Evolutionary conservation across 352 stramenopile genomes (phyloP), one percentile per base, ranked within the genome.

Genomic region (Pythium vanterpoolii): DNA sequence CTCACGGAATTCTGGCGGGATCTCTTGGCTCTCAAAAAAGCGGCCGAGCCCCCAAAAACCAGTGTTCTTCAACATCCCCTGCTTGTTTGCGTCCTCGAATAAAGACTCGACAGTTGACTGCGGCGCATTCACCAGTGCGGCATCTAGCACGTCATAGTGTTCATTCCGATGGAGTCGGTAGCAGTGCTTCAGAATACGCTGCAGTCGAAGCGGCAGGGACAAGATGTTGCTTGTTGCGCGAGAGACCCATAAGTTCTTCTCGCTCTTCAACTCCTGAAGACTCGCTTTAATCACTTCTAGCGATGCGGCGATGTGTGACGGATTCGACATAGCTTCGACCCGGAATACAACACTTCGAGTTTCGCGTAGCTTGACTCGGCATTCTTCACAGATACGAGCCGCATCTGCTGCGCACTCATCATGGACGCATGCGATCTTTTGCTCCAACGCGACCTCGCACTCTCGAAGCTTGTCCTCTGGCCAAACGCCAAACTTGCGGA

Each of bases 101-200:
- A 47, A n/a, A n/a, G 10, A 24, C 1, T 34, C 14, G 26, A 11
- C 28, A 40, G 0, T 42, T n/a, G 2, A 19, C 28, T 18, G 26
- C 1, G 46, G 46, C 3, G 46, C 46, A 16, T 30, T 10, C 46
- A 24, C 27, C 18, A 53, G 27, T 2, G 46, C 1, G n/a, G 6
- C 30, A 28, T 7, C 46, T 18, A 53, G 18, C 27, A 11, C 46
- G 2, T 30, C 46, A 8, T 53, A 6, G n/a, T 53, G 46, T 3
- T 28, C 9, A 16, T 40, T 27, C 18, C 40, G 16, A 13, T 53
- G 18, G 2, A 53, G 46, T 27, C 28, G 26, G 46, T 40, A 53
- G 46, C 46, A 53, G 4, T 53, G 27, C n/a, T 53, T 53, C 46
- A 53, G 5, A n/a, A 53, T n/a, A 27, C 28, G 6, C 18, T 53